phyloP scores from a whole-genome alignment of 768 basidiomycete species.

The Tulasnella sp. region DNA sequence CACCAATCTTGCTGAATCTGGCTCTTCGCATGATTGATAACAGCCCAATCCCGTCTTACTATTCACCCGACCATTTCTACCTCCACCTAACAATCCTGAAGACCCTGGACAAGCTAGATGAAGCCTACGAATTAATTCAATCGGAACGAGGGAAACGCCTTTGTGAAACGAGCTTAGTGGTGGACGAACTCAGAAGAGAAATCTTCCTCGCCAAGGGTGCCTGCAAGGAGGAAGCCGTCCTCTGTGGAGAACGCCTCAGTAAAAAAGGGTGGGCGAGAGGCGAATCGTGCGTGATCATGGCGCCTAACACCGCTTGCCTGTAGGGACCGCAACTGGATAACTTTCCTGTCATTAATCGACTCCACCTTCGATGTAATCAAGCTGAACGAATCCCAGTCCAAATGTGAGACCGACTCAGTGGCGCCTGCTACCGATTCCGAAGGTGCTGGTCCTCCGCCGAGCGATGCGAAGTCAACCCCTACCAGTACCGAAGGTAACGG shows the following conservation, averaged over 20 bases:
- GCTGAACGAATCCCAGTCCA: slow-evolving; percentile 35
- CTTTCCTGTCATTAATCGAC: slow-evolving; percentile 75
- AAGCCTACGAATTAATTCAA: slow-evolving; percentile 68
- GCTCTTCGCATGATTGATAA: slow-evolving; percentile 67
- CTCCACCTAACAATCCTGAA: slow-evolving; percentile 69
- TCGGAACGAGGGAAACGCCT: slow-evolving; percentile 69
- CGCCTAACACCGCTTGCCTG: slow-evolving; percentile 40
- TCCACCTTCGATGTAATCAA: slow-evolving; percentile 57
- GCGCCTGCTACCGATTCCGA: slow-evolving; percentile 32
- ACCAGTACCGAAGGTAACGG: slow-evolving; percentile 32
- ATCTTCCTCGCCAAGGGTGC: slow-evolving; percentile 57
- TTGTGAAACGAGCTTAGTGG: slow-evolving; percentile 69
- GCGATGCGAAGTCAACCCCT: background rate
- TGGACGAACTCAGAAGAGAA: slow-evolving; percentile 74
- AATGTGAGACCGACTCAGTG: slow-evolving; percentile 8
- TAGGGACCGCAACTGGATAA: slow-evolving; percentile 85
- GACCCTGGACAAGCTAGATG: slow-evolving; percentile 68
- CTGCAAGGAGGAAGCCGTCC: slow-evolving; percentile 62
- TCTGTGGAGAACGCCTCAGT: slow-evolving; percentile 45
- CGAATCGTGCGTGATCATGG: background rate
- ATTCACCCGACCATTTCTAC: slow-evolving; percentile 74
- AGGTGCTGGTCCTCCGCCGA: slow-evolving; percentile 5
- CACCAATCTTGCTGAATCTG: slow-evolving; percentile 68
- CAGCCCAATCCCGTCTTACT: slow-evolving; percentile 59
- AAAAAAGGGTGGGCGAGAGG: slow-evolving; percentile 53